A percentile compares a stretch with the other conserved stretches of the same genome.
phyloP scores from a whole-genome alignment of 192 early-diverging fungal species.

The Umbelopsis sp. region DNA sequence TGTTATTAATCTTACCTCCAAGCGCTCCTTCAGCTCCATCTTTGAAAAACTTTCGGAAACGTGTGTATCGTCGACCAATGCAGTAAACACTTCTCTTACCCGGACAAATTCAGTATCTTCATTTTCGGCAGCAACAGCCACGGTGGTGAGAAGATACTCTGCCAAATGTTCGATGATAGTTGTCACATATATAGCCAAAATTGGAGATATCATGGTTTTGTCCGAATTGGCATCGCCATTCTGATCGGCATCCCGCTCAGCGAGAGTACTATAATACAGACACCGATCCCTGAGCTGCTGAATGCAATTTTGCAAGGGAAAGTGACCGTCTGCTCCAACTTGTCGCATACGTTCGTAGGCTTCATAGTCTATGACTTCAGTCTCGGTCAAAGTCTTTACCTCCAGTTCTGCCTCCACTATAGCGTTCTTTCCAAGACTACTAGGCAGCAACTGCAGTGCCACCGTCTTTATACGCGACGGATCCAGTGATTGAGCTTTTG shows the following conservation, averaged over 20 bases:
- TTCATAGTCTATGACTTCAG: conserved; percentile 40
- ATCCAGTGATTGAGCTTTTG: conserved; percentile 54
- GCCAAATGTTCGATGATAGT: conserved; percentile 60
- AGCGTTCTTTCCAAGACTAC: conserved; percentile 56
- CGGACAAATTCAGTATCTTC: conserved; percentile 53
- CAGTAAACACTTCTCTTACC: conserved; percentile 49
- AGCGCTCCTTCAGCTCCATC: conserved; percentile 48
- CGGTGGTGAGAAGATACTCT: conserved; percentile 53
- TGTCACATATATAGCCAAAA: conserved; percentile 58
- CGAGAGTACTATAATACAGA: conserved; percentile 54
- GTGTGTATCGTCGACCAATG: conserved; percentile 55
- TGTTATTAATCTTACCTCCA: conserved; percentile 41
- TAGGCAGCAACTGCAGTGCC: conserved; percentile 48
- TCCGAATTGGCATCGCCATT: conserved; percentile 1
- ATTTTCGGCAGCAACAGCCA: conserved; percentile 55
- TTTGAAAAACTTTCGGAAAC: conserved; percentile 47
- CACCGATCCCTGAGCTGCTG: conserved; percentile 52
- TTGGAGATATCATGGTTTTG: conserved; percentile 31
- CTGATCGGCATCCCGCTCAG: conserved; percentile 22
- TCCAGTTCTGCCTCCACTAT: conserved; percentile 63
- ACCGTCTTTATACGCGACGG: conserved; percentile 50
- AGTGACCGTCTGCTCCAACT: conserved; percentile 21
- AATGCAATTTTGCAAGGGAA: conserved; percentile 40
- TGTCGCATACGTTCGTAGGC: conserved; percentile 36
- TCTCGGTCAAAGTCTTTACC: conserved; percentile 56